Evolutionary conservation across 768 basidiomycete species (phyloP).

Genomic region (Crassisporium funariophilum): DNA sequence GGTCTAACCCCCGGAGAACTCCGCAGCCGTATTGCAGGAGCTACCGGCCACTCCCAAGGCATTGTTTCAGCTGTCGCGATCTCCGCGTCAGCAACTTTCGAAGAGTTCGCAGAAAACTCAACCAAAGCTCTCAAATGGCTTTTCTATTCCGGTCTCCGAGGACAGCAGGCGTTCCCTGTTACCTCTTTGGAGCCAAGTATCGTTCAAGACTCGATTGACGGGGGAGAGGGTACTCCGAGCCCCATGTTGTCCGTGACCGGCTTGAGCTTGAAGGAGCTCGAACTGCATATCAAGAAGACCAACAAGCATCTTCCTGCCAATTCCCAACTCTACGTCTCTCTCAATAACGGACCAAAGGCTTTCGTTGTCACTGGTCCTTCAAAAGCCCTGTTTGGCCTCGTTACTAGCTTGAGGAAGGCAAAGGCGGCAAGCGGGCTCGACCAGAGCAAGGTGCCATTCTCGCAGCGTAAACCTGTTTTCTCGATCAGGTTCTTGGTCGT

Average conservation of each 20-base stretch:
- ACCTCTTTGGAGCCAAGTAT: conserved; percentile 87
- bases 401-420: conserved; percentile 86
- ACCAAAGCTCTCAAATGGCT: conserved; percentile 88
- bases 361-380: conserved; percentile 94
- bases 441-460: conserved; percentile 92
- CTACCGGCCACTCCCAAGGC: conserved; percentile 98
- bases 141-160: conserved; percentile 91
- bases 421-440: conserved; percentile 86
- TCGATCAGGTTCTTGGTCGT: conserved; percentile 93
- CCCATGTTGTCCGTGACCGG: conserved; percentile 95
- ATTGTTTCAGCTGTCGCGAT: conserved; percentile 92
- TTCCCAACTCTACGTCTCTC: conserved; percentile 82
- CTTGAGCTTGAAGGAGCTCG: conserved; percentile 71
- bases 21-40: conserved; percentile 72
- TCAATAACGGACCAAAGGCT: conserved; percentile 88
- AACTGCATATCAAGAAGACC: conserved; percentile 82
- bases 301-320: conserved; percentile 83
- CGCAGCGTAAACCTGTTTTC: conserved; percentile 93
- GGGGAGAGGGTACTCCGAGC: conserved; percentile 89
- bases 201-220: conserved; percentile 84
- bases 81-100: conserved; percentile 75
- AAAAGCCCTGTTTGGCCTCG: conserved; percentile 90
- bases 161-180: conserved; percentile 92
- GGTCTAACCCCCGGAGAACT: conserved; percentile 81
- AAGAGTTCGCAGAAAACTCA: conserved; percentile 74